Conservation (phyloP, 257 asterid species). For the Anisodus acutangulus region DNA sequence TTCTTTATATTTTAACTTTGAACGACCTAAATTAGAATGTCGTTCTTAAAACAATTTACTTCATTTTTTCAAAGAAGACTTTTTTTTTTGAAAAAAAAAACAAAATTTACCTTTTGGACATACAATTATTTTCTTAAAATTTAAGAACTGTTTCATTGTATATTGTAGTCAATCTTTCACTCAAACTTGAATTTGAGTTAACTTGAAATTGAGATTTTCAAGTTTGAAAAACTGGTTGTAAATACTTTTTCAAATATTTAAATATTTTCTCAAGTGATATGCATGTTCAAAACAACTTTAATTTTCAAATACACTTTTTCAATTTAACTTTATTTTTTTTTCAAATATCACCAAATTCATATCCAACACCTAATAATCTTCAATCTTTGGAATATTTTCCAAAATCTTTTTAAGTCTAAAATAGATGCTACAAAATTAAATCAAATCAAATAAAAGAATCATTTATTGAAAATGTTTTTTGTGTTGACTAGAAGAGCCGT, state of each 20-base stretch:
- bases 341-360: background rate
- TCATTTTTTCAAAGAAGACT: background rate
- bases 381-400: background rate
- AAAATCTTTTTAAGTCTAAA: background rate
- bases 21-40: background rate
- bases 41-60: background rate
- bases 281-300: background rate
- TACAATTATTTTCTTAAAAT: background rate
- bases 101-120: background rate
- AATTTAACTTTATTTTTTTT: background rate
- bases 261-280: background rate
- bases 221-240: background rate
- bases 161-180: background rate
- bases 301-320: background rate
- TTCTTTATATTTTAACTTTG: background rate
- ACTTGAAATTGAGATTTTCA: background rate
- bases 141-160: background rate
- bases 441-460: background rate
- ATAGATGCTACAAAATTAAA: background rate
- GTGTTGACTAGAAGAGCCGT: slow-evolving; percentile 17
- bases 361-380: background rate
- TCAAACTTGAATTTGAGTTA: background rate
- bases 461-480: background rate
- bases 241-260: too few species aligned
- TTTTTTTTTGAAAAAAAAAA: background rate